Evolutionary conservation across 352 stramenopile species (phyloP).

Genomic region (Pythium folliculosum): DNA sequence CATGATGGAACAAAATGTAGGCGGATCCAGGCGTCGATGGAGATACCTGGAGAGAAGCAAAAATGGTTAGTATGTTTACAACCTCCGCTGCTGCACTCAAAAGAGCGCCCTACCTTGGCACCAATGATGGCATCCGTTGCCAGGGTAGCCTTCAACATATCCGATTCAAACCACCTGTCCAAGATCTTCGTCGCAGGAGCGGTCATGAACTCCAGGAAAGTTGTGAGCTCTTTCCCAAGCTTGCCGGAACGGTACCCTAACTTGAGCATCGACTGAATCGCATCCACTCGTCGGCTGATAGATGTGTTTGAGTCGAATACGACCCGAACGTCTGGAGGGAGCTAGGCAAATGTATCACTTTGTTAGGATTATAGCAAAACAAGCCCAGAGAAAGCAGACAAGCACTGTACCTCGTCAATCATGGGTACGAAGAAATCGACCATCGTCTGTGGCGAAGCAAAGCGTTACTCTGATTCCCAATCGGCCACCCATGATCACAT

Average conservation of each 20-base stretch:
- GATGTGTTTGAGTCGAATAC: slow-evolving; percentile 52
- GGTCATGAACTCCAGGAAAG: slow-evolving; percentile 89
- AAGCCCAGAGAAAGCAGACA: no score
- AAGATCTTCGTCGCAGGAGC: slow-evolving; percentile 85
- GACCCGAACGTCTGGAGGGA: slow-evolving; percentile 72
- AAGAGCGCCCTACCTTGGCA: slow-evolving; percentile 51
- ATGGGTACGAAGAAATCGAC: slow-evolving; percentile 83
- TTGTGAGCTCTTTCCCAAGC: slow-evolving; percentile 72
- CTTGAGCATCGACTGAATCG: slow-evolving; percentile 63
- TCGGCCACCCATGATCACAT: background rate
- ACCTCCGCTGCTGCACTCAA: background rate
- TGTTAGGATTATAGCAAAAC: no score
- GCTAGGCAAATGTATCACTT: slow-evolving; percentile 26
- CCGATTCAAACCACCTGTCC: slow-evolving; percentile 90
- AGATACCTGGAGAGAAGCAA: slow-evolving; percentile 44
- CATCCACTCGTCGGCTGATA: slow-evolving; percentile 64
- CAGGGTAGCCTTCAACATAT: slow-evolving; percentile 89
- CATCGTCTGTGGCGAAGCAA: slow-evolving; percentile 44
- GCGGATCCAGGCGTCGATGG: slow-evolving; percentile 84
- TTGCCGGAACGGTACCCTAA: slow-evolving; percentile 67
- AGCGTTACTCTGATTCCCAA: background rate
- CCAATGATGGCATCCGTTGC: slow-evolving; percentile 93
- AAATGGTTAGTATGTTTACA: no score
- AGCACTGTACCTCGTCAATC: slow-evolving; percentile 62
- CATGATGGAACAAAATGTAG: slow-evolving; percentile 92